Evolutionary conservation across 2,329 filamentous ascomycete species (phyloP), one percentile per base, ranked within the genome.

Genomic region (Exutisphaerella laricina): DNA sequence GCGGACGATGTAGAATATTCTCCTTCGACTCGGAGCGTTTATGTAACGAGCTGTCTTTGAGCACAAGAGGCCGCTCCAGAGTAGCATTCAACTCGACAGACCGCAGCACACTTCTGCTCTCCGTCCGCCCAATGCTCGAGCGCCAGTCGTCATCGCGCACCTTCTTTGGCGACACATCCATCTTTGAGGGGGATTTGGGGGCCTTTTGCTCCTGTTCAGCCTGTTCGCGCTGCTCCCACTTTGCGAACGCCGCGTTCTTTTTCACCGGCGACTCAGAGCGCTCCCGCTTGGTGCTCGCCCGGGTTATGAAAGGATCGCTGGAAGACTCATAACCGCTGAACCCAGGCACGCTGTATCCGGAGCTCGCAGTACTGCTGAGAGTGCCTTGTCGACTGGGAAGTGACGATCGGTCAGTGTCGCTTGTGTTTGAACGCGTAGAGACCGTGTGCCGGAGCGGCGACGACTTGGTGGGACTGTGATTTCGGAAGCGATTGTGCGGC

Each of bases 231-330:
- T 49, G 40, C 40, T 48, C 53, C 43, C 63, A 56, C 51, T 60
- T 57, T 17, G 62, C 43, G 20, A 63, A 62, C 3, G 59, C 61
- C 50, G 60, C 49, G 52, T 57, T 61, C 50, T 61, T 61, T 57
- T 63, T 63, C 20, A 63, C 60, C 2, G 60, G 60, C 45, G 58
- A 61, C 44, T 61, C 59, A 30, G 58, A 59, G n/a, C 60, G 53
- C 12, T 61, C 58, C 33, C 60, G 46, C 50, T 61, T 60, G 28
- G 53, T 49, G 35, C 53, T 43, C n/a, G 51, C 45, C 23, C 53
- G 51, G 18, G 47, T 55, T 43, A 61, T 36, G 46, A 62, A 62
- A 2, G 60, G 58, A 47, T 63, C 60, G 43, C 41, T 54, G 17
- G 49, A 34, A 4, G 52, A 46, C 32, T 61, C 58, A 45, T 57